A percentile compares a stretch with the other conserved stretches of the same genome.
These are phyloP conservation scores for Solanum clarkiae DNA, from an alignment of 257 asterid genomes.

Conservation along the genomic window DNA sequence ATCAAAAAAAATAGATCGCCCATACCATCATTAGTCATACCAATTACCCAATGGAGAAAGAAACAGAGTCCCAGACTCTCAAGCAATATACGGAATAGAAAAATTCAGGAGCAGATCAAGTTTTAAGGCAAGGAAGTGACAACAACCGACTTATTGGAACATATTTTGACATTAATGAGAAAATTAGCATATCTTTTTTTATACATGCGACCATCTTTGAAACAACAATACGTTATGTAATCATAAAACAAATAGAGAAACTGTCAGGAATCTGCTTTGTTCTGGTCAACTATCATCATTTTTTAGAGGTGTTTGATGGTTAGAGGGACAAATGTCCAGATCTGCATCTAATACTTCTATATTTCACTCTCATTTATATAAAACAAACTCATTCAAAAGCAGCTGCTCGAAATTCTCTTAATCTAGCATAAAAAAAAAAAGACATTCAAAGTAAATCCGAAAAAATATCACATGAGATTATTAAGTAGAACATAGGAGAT, in stretches of 20 bases:
- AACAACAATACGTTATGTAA: neutral
- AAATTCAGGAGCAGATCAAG: neutral
- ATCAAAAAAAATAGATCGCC: too few species aligned
- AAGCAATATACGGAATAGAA: neutral
- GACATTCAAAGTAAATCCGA: neutral
- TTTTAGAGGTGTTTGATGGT: neutral
- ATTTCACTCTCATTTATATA: neutral
- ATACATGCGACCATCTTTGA: neutral
- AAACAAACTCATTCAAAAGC: neutral
- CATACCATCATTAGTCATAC: too few species aligned
- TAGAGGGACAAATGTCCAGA: neutral
- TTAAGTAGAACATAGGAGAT: too few species aligned
- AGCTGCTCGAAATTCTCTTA: neutral
- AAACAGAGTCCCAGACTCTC: too few species aligned
- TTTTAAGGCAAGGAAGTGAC: neutral
- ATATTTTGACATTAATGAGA: too few species aligned
- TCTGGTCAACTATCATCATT: neutral
- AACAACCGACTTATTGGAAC: neutral
- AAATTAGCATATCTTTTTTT: too few species aligned
- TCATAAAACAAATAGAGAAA: too few species aligned
- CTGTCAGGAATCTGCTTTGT: neutral
- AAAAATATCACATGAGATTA: too few species aligned
- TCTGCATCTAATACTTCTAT: neutral
- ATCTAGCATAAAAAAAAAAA: neutral
- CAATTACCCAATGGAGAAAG: too few species aligned